Base-by-base conservation (phyloP, 2,329 filamentous ascomycete genomes). In the Xylaria sp. region DNA sequence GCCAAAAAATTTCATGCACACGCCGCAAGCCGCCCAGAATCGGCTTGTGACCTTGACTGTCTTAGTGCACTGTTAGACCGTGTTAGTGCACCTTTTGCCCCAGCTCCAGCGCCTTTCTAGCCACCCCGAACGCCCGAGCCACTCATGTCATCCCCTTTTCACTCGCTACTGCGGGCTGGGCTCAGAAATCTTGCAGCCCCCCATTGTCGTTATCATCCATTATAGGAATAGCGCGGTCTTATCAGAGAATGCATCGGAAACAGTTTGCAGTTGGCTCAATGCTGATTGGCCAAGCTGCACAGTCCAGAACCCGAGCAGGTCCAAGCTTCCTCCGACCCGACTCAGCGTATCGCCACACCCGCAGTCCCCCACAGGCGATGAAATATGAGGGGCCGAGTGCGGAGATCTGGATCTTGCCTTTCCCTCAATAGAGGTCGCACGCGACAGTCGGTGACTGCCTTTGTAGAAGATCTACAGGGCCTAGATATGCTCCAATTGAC, bases 181-280 rank as follows among this genome's bases (percentile, higher is more conserved):
- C 35, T 35, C 17, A 35, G 23, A 51, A 53, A 3, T n/a, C n/a
- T 21, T 29, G 6, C 8, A 43, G 53, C 21, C 35, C 47, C 47
- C 43, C 33, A 19, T 19, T 11, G 27, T 15, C 60, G 38, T 13
- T 23, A 68, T 68, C 23, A 11, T 31, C 47, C 21, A 17, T 37
- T 51, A n/a, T 7, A 17, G 62, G 65, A 29, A 37, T 68, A 65
- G 66, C 21, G 8, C n/a, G 5, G 8, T 27, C 37, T 54, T 40
- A 33, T 61, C 56, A 70, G 68, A 70, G 51, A 68, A 70, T 67
- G 25, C 37, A 21, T 57, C 68, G 68, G 68, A 63, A 67, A 38
- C 60, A 38, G 53, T 11, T 27, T 55, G 29, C 51, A 46, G 54
- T 23, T 62, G 27, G 37, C 41, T 46, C 21, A 9, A 8, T 1